These are phyloP conservation scores for Verruconis gallopava DNA, from an alignment of 2,329 filamentous ascomycete species.

Conservation along the genomic window DNA sequence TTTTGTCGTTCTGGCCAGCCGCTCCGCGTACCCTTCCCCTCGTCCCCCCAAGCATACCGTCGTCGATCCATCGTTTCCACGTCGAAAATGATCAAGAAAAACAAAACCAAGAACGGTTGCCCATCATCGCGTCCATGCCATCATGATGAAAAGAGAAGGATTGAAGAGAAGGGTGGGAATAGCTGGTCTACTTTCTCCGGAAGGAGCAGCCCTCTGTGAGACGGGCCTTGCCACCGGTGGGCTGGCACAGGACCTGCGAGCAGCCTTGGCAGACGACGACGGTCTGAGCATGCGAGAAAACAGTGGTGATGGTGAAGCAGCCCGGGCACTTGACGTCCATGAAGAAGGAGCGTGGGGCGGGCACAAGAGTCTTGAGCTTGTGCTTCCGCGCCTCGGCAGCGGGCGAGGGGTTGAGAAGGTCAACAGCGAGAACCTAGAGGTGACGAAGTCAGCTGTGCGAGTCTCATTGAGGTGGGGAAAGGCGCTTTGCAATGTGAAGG, in stretches of 20 bases:
- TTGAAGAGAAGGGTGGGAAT: no score
- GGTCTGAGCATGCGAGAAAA: slow-evolving; percentile 99
- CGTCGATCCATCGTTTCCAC: no score
- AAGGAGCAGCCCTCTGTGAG: slow-evolving; percentile 99
- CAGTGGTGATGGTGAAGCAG: slow-evolving; percentile 99
- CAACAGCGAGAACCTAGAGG: slow-evolving; percentile 97
- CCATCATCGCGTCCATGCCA: no score
- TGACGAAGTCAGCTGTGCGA: no score
- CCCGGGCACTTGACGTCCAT: slow-evolving; percentile 99
- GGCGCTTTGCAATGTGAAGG: no score
- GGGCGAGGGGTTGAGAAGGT: slow-evolving; percentile 98
- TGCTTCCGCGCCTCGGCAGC: slow-evolving; percentile 98
- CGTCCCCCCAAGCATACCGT: no score
- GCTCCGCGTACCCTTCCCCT: no score
- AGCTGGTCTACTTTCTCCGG: slow-evolving; percentile 99
- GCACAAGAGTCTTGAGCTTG: slow-evolving; percentile 99
- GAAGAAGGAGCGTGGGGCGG: slow-evolving; percentile 97
- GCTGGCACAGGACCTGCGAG: slow-evolving; percentile 99
- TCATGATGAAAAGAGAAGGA: no score
- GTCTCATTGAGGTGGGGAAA: no score
- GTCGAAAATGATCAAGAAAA: no score
- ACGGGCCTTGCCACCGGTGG: slow-evolving; percentile 96
- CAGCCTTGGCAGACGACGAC: slow-evolving; percentile 96
- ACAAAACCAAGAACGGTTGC: no score
- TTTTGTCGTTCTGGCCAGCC: no score